Conservation (phyloP, 441 rosid genomes). For the Isatis lusitanica region DNA sequence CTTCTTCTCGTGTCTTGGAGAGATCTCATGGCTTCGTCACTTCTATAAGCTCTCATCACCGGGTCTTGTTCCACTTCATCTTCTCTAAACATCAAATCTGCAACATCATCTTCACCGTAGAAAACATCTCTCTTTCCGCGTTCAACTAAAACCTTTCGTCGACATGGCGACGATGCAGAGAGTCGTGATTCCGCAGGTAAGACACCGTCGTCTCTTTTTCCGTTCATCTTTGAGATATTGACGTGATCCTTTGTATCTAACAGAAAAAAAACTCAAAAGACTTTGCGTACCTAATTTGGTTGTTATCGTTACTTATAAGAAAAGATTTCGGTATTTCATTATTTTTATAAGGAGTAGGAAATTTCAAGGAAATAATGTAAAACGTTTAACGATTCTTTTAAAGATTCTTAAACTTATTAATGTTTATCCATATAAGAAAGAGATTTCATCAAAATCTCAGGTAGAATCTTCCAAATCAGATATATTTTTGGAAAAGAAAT, state of each 20-base stretch:
- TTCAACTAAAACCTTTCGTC: slow-evolving; percentile 1
- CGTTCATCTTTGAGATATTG: slow-evolving; percentile 2
- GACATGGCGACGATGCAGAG: neutral
- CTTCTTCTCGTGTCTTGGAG: slow-evolving; percentile 2
- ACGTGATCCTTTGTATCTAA: neutral
- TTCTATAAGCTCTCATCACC: slow-evolving; percentile 39
- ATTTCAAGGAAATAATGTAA: neutral
- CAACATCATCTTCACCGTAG: slow-evolving; percentile 39
- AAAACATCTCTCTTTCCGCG: slow-evolving; percentile 24
- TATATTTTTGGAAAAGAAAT: neutral
- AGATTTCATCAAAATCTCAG: neutral
- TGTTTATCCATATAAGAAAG: neutral
- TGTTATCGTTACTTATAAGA: slow-evolving; percentile 20
- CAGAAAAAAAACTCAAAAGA: neutral
- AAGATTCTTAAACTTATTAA: neutral
- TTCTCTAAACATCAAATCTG: slow-evolving; percentile 31
- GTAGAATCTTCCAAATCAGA: neutral
- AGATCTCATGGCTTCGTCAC: slow-evolving; percentile 32
- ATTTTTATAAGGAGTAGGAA: neutral
- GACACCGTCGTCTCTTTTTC: neutral
- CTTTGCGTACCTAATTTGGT: slow-evolving; percentile 18
- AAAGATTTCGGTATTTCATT: neutral
- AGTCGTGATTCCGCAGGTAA: slow-evolving; percentile 14
- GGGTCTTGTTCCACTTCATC: slow-evolving; percentile 33
- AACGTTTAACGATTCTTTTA: neutral